A percentile compares a stretch with the other conserved stretches of the same genome.
Conservation (phyloP, 495 filamentous ascomycete genomes). For the Aspergillus hancockii region DNA sequence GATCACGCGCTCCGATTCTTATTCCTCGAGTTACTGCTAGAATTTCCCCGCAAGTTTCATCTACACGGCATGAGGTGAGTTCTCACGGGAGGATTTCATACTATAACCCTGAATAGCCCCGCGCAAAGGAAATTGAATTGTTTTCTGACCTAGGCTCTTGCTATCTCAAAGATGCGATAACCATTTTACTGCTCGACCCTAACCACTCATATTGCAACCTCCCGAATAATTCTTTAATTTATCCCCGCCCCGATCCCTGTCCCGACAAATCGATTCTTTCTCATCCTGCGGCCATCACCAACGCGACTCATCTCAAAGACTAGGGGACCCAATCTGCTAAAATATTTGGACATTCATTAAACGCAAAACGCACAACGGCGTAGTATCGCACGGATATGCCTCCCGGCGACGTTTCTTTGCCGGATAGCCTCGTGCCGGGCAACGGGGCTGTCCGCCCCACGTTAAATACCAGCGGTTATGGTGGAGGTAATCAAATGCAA, state of each 20-base stretch:
- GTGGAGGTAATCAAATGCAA: conserved; percentile 37
- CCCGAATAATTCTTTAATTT: conserved; percentile 10
- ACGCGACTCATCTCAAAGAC: not conserved
- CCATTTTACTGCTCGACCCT: not conserved
- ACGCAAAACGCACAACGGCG: conserved; percentile 10
- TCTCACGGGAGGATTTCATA: conserved; percentile 18
- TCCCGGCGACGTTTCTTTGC: conserved; percentile 45
- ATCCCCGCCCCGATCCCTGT: conserved; percentile 10
- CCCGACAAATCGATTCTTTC: conserved; percentile 11
- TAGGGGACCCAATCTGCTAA: not conserved
- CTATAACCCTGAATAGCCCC: conserved; percentile 15
- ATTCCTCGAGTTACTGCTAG: conserved; percentile 5
- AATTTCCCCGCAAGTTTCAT: conserved; percentile 29
- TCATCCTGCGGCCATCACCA: conserved; percentile 18
- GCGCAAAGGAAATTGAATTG: conserved; percentile 16
- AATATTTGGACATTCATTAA: not conserved
- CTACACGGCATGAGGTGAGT: conserved; percentile 32
- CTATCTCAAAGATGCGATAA: conserved; percentile 2
- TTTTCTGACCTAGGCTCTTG: conserved; percentile 12
- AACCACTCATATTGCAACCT: conserved; percentile 4
- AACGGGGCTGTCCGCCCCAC: conserved; percentile 44
- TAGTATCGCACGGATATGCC: conserved; percentile 39
- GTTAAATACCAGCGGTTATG: conserved; percentile 44
- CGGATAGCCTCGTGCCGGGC: conserved; percentile 52
- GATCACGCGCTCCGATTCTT: conserved; percentile 14